Evolutionary conservation across 2,329 filamentous ascomycete species (phyloP).

Genomic region (Diaporthe vaccinii): DNA sequence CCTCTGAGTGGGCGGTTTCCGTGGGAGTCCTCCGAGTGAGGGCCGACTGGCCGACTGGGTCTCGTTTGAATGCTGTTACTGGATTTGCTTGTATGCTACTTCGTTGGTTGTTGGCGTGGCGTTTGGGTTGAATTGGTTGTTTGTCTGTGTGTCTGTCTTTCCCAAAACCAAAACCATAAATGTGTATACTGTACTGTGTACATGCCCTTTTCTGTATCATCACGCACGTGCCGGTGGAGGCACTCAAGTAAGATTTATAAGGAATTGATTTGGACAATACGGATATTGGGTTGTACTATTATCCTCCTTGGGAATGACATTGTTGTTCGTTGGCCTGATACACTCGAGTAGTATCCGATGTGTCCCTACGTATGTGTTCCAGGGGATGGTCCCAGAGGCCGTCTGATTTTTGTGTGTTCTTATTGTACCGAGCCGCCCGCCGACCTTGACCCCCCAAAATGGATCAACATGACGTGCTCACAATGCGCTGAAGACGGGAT

Average conservation of each 20-base stretch:
- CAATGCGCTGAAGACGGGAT: too few relatives aligned
- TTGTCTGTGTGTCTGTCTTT: background rate
- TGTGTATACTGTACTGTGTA: background rate
- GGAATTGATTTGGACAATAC: background rate
- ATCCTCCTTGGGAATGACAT: background rate
- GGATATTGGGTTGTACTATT: background rate
- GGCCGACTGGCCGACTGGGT: background rate
- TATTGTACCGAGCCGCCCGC: too few relatives aligned
- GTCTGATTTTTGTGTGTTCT: background rate
- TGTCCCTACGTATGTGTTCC: background rate
- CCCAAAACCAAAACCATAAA: background rate
- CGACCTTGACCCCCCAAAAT: too few relatives aligned
- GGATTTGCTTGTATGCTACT: background rate
- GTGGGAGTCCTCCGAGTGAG: background rate
- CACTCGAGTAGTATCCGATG: background rate
- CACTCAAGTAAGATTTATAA: background rate
- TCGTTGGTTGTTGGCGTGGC: background rate
- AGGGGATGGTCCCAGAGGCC: too few relatives aligned
- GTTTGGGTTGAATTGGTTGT: conserved; percentile 1
- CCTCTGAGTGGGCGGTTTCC: background rate
- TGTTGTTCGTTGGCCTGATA: background rate
- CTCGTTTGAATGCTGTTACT: background rate
- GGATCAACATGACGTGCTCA: too few relatives aligned
- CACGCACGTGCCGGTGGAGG: background rate
- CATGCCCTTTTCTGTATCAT: background rate